These are phyloP conservation scores for Balamuthia mandrillaris DNA, from an alignment of 208 protist genomes.

Conservation along the genomic window DNA sequence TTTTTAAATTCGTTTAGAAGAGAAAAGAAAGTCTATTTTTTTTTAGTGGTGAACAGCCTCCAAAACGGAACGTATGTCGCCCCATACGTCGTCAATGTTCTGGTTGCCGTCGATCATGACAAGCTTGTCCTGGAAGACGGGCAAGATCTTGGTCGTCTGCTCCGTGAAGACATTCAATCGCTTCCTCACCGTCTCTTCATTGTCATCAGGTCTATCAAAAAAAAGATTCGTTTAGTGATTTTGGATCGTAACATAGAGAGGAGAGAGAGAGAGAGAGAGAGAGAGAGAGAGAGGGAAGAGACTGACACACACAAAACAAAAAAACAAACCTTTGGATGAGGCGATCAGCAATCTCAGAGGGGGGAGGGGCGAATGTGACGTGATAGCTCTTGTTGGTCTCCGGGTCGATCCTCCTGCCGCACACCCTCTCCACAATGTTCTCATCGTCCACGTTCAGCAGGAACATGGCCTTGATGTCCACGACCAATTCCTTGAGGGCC, in stretches of 20 bases:
- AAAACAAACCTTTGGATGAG: not conserved
- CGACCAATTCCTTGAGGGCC: not conserved
- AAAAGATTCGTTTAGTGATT: slow-evolving; percentile 69
- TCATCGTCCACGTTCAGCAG: slow-evolving; percentile 62
- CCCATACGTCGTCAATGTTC: too few species aligned
- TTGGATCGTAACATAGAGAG: not conserved
- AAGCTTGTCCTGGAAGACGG: too few species aligned
- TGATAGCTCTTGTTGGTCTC: slow-evolving; percentile 50
- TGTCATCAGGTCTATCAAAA: slow-evolving; percentile 69
- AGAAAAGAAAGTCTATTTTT: too few species aligned
- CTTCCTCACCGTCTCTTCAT: slow-evolving; percentile 61
- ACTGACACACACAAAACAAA: not conserved
- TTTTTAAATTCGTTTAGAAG: too few species aligned
- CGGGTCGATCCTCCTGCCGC: slow-evolving; percentile 57
- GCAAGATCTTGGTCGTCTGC: too few species aligned
- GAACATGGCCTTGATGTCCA: not conserved
- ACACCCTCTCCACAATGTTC: slow-evolving; percentile 61
- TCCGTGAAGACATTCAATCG: slow-evolving; percentile 62
- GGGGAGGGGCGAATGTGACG: slow-evolving; percentile 24
- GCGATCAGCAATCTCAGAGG: not conserved
- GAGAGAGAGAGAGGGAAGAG: not conserved
- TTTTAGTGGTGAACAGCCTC: too few species aligned
- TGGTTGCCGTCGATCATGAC: too few species aligned
- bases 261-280: not conserved
- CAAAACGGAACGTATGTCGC: too few species aligned